phyloP scores from a whole-genome alignment of 176 grass and related monocot genomes.

The Canna indica region DNA sequence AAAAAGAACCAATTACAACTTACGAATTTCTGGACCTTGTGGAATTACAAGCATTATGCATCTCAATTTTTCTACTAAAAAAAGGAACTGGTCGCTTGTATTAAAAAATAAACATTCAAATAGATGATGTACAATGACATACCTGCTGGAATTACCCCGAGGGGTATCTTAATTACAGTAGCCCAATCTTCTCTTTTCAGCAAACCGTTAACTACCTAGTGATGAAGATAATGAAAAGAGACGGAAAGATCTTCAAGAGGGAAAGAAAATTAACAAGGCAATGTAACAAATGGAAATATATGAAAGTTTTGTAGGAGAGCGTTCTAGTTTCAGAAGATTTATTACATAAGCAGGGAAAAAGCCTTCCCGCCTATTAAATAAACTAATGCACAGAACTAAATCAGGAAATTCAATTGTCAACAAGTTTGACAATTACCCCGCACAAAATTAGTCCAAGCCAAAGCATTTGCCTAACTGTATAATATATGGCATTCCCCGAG shows the following conservation, averaged over 20 bases:
- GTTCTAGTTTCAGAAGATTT: background rate
- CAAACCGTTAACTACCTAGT: conserved; percentile 87
- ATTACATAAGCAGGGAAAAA: background rate
- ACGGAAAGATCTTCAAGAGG: background rate
- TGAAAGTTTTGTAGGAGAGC: background rate
- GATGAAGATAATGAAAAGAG: background rate
- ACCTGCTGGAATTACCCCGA: conserved; percentile 95
- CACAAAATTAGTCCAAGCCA: background rate
- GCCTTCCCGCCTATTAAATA: background rate
- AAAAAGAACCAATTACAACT: too few species aligned
- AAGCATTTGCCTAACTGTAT: background rate
- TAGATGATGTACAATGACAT: conserved; percentile 2
- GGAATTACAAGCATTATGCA: too few species aligned
- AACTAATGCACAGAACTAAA: background rate
- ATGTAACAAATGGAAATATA: background rate
- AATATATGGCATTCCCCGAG: background rate
- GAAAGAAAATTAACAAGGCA: background rate
- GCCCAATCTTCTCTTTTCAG: conserved; percentile 86
- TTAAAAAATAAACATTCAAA: background rate
- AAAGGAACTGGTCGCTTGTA: too few species aligned
- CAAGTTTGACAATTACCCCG: background rate
- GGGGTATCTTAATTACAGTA: conserved; percentile 84
- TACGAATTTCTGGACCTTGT: too few species aligned
- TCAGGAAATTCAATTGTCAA: background rate
- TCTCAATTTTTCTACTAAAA: too few species aligned